Evolutionary conservation across 2,329 filamentous ascomycete genomes (phyloP).

Genomic region (Triangularia verruculosa): DNA sequence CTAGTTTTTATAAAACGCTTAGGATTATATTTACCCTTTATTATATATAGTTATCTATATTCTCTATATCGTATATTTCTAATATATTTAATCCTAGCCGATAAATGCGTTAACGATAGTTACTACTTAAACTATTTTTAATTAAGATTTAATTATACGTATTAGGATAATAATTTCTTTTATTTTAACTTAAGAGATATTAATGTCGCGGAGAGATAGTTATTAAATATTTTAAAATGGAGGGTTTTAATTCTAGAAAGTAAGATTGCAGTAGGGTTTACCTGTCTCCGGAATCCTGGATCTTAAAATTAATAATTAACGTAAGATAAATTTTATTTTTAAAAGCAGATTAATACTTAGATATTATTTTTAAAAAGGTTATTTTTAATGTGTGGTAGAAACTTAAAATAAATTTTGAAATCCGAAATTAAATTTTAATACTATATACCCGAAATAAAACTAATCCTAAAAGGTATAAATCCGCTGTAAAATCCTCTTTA

Average conservation of each 20-base stretch:
- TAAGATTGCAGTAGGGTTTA: neutral
- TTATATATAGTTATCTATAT: neutral
- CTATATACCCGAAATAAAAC: no score
- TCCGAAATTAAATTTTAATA: no score
- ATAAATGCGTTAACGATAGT: neutral
- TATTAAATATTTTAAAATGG: neutral
- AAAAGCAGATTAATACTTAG: neutral
- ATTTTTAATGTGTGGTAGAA: neutral
- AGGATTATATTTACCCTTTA: neutral
- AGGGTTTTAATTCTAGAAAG: neutral
- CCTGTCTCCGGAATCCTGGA: neutral
- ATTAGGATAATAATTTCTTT: neutral
- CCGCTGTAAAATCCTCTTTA: no score
- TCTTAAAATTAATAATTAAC: neutral
- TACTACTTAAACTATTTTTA: neutral
- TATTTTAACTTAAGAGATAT: neutral
- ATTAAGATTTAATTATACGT: neutral
- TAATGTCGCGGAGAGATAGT: neutral
- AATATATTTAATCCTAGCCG: neutral
- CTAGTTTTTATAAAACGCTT: neutral
- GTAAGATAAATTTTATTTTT: neutral
- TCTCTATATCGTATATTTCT: neutral
- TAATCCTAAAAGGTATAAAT: no score
- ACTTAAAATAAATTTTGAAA: no score
- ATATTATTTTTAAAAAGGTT: neutral